Evolutionary conservation across 345 rosid genomes (phyloP).

Genomic region (Boechera retrofracta): DNA sequence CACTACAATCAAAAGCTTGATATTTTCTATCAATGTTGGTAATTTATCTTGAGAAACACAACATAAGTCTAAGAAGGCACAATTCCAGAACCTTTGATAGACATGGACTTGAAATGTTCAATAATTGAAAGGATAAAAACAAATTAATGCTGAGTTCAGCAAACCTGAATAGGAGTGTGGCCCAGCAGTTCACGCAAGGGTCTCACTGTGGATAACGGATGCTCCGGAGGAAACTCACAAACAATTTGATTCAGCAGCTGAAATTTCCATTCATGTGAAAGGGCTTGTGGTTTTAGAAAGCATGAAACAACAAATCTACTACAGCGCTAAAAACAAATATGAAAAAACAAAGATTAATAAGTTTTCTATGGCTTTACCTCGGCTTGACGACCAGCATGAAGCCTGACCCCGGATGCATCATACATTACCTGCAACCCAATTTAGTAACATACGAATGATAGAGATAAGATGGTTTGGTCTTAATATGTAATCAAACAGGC

Average conservation of each 20-base stretch:
- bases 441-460: background rate
- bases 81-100: background rate
- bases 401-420: slow-evolving; percentile 96
- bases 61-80: slow-evolving; percentile 7
- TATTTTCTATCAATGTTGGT: background rate
- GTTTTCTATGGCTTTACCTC: slow-evolving; percentile 59
- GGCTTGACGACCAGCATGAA: slow-evolving; percentile 98
- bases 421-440: slow-evolving; percentile 78
- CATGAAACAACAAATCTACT: slow-evolving; percentile 3
- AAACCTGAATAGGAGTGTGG: slow-evolving; percentile 93
- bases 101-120: background rate
- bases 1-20: slow-evolving; percentile 2
- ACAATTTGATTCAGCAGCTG: slow-evolving; percentile 96
- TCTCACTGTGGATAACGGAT: slow-evolving; percentile 79
- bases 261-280: slow-evolving; percentile 37
- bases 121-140: background rate
- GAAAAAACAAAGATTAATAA: background rate
- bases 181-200: slow-evolving; percentile 96
- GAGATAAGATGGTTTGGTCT: slow-evolving; percentile 12
- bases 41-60: background rate
- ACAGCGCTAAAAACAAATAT: slow-evolving; percentile 1
- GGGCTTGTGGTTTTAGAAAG: background rate
- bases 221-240: slow-evolving; percentile 96
- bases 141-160: slow-evolving; percentile 24
- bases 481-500: background rate